Evolutionary conservation across 2,329 filamentous ascomycete species (phyloP), one percentile per base, ranked within the genome.

Genomic region (Colletotrichum sp.): DNA sequence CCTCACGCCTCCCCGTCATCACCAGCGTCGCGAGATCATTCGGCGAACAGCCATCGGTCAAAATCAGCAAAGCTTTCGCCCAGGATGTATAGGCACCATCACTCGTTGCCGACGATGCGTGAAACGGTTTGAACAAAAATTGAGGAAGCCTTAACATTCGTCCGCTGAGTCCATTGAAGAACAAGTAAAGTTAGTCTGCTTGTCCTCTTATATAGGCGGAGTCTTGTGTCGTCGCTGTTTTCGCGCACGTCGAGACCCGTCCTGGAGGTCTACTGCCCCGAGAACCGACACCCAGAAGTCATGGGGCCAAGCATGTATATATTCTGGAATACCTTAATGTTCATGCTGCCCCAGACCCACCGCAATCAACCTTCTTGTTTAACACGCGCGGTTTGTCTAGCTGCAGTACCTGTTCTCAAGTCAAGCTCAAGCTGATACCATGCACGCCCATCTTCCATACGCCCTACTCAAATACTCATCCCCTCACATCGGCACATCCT

Each of bases 211-310:
- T 12, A 12, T 2, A 48, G 9, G 38, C 18, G 5, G 5, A 4
- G 38, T n/a, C 18, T 48, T n/a, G 38, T 48, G 5, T 48, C 18
- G 18, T 48, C 18, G 38, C 0, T 48, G 18, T n/a, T 48, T 3
- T 3, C 0, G 18, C 38, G 18, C 38, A 48, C 10, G 9, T 1
- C 10, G 5, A 48, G 9, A 10, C 9, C 18, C 18, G 1, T 48
- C 9, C 18, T 1, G 18, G 9, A 7, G 38, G 18, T 12, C 18
- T 1, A 0, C 38, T 48, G 38, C 38, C 3, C 2, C 1, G 5
- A 48, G 38, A 7, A 48, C 1, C 38, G 2, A 48, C 18, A 48
- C 3, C 16, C 5, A 48, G 9, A 12, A 48, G 18, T 4, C 38
- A 48, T 4, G 18, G 10, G 18, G 5, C 38, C 5, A 48, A 48